These are phyloP conservation scores for Populus nigra DNA, from an alignment of 345 rosid genomes.

Conservation along the genomic window DNA sequence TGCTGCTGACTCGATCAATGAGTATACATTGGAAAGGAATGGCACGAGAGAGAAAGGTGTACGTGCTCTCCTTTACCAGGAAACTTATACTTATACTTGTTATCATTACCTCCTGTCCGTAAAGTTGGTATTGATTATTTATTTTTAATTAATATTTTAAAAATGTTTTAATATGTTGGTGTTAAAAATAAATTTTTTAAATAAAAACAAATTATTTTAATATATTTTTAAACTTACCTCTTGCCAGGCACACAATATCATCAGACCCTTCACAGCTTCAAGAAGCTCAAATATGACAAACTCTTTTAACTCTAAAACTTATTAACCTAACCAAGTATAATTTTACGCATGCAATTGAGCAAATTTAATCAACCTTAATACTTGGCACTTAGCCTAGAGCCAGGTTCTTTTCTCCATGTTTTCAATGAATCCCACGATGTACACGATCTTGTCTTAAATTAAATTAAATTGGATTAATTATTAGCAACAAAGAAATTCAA, in stretches of 20 bases:
- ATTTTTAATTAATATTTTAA: too few relatives aligned
- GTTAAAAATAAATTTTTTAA: too few relatives aligned
- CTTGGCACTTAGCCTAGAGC: too few relatives aligned
- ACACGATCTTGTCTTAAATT: background rate
- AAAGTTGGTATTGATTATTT: background rate
- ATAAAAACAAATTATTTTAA: too few relatives aligned
- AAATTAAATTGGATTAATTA: background rate
- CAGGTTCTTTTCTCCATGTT: too few relatives aligned
- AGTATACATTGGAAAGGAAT: background rate
- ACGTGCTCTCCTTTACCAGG: background rate
- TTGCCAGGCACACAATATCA: background rate
- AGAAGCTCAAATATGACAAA: background rate
- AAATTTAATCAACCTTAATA: too few relatives aligned
- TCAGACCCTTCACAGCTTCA: background rate
- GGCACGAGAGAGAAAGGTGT: background rate
- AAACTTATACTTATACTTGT: background rate
- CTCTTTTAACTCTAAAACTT: background rate
- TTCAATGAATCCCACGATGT: background rate
- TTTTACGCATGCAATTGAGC: too few relatives aligned
- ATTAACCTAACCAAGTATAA: background rate
- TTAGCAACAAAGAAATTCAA: background rate
- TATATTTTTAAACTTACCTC: background rate
- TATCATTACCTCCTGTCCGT: background rate
- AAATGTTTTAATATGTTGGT: accelerated
- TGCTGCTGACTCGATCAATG: conserved; percentile 15